These are phyloP conservation scores for Chenopodium berlandieri DNA, from an alignment of 148 eudicot genomes.

Conservation along the genomic window DNA sequence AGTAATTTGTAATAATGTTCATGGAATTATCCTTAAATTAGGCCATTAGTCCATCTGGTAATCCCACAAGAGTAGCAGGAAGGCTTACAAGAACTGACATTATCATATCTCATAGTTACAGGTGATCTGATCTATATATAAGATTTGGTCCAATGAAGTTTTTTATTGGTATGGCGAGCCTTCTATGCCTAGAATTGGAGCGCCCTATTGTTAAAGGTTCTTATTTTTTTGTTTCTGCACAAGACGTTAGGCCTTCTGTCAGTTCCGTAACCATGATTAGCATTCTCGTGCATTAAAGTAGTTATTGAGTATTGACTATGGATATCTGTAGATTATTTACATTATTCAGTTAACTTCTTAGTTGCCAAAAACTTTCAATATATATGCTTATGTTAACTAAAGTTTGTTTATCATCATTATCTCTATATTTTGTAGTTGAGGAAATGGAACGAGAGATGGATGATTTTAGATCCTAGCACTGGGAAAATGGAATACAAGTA, in stretches of 20 bases:
- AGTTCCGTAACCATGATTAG: background rate
- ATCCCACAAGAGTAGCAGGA: background rate
- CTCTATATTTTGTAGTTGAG: slow-evolving; percentile 51
- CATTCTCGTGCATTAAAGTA: background rate
- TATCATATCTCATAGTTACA: background rate
- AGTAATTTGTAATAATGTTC: background rate
- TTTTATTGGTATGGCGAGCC: background rate
- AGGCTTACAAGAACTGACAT: background rate
- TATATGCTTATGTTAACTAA: slow-evolving; percentile 4
- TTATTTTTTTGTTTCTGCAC: background rate
- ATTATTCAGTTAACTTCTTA: background rate
- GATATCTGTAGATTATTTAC: background rate
- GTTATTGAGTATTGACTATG: background rate
- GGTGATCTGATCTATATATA: background rate
- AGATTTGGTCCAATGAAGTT: background rate
- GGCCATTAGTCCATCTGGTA: background rate
- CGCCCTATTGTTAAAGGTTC: background rate
- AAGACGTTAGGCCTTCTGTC: background rate
- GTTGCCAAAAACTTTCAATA: background rate
- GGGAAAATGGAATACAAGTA: slow-evolving; percentile 99
- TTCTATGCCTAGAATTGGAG: background rate
- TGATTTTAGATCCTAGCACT: slow-evolving; percentile 92
- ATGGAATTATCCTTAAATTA: background rate
- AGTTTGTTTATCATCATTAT: background rate
- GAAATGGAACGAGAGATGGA: slow-evolving; percentile 99